A percentile compares a stretch with the other conserved stretches of the same genome.
phyloP scores from a whole-genome alignment of 1,284 basidiomycete genomes.

The Tilletiaria anomala region DNA sequence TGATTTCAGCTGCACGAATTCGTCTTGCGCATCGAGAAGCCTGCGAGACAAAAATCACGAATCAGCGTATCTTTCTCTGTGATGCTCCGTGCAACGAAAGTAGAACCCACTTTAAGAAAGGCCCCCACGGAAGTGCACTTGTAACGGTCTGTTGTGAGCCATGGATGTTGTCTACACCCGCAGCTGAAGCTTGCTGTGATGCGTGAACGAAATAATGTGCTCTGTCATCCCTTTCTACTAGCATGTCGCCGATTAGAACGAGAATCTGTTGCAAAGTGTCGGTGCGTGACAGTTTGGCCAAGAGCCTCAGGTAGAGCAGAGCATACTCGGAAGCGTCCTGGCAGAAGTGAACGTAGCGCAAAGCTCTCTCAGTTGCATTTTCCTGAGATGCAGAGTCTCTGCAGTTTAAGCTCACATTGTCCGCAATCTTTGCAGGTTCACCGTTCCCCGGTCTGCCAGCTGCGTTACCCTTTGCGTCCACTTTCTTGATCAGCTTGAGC shows the following conservation, averaged over 20 bases:
- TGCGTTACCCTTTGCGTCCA: conserved; percentile 53
- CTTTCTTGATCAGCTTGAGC: conserved; percentile 54
- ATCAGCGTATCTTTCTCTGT: no score
- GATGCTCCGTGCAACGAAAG: no score
- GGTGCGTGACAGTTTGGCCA: conserved; percentile 79
- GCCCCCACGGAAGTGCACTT: conserved; percentile 70
- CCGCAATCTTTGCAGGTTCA: conserved; percentile 62
- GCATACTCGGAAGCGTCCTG: conserved; percentile 50
- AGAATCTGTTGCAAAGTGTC: conserved; percentile 90
- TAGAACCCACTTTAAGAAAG: conserved; percentile 58
- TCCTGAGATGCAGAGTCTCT: conserved; percentile 68
- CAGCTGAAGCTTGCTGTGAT: conserved; percentile 19
- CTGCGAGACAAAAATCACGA: no score
- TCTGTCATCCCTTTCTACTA: conserved; percentile 48
- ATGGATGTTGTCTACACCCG: no score
- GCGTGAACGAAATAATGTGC: conserved; percentile 33
- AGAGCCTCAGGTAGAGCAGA: conserved; percentile 71
- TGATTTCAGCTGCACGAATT: conserved; percentile 79
- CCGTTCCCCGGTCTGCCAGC: conserved; percentile 92
- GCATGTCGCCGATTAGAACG: conserved; percentile 76
- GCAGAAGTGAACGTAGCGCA: conserved; percentile 7
- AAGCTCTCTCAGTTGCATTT: conserved; percentile 18
- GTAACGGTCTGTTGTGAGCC: no score
- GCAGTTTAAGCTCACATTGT: no score
- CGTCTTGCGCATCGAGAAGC: conserved; percentile 70